Evolutionary conservation across 2,329 filamentous ascomycete species (phyloP).

Genomic region (Talaromyces verruculosus): DNA sequence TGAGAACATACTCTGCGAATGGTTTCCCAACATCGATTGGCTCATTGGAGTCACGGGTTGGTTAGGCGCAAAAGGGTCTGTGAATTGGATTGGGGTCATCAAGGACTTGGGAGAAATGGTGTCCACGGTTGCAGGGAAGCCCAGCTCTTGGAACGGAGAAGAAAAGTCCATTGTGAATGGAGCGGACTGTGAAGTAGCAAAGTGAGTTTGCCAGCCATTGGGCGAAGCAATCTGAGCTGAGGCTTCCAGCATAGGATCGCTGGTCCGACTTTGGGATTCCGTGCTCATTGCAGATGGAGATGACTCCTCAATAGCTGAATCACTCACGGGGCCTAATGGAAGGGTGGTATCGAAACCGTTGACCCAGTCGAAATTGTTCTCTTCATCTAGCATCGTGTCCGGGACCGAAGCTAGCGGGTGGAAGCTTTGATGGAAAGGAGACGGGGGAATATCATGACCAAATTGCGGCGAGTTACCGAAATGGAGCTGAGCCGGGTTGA

Average conservation of each 20-base stretch:
- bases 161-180: slow-evolving; percentile 75
- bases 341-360: slow-evolving; percentile 77
- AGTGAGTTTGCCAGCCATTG: slow-evolving; percentile 65
- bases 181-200: slow-evolving; percentile 63
- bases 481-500: slow-evolving; percentile 71
- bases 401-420: slow-evolving; percentile 53
- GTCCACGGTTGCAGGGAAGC: slow-evolving; percentile 60
- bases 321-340: slow-evolving; percentile 67
- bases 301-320: slow-evolving; percentile 84
- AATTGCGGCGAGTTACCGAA: slow-evolving; percentile 74
- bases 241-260: slow-evolving; percentile 87
- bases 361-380: slow-evolving; percentile 82
- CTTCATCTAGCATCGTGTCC: slow-evolving; percentile 61
- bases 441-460: slow-evolving; percentile 41
- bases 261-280: slow-evolving; percentile 74
- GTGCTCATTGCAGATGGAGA: slow-evolving; percentile 96
- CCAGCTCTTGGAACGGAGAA: slow-evolving; percentile 72
- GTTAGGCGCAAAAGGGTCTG: slow-evolving; percentile 73
- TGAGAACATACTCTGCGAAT: slow-evolving; percentile 54
- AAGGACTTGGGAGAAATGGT: slow-evolving; percentile 76
- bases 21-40: slow-evolving; percentile 67
- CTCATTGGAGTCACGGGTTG: slow-evolving; percentile 74
- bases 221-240: slow-evolving; percentile 59
- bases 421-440: slow-evolving; percentile 44
- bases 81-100: slow-evolving; percentile 65